A percentile compares a stretch with the other conserved stretches of the same genome.
Evolutionary conservation across 2,329 filamentous ascomycete genomes (phyloP).

Genomic region (Fusarium humuli): DNA sequence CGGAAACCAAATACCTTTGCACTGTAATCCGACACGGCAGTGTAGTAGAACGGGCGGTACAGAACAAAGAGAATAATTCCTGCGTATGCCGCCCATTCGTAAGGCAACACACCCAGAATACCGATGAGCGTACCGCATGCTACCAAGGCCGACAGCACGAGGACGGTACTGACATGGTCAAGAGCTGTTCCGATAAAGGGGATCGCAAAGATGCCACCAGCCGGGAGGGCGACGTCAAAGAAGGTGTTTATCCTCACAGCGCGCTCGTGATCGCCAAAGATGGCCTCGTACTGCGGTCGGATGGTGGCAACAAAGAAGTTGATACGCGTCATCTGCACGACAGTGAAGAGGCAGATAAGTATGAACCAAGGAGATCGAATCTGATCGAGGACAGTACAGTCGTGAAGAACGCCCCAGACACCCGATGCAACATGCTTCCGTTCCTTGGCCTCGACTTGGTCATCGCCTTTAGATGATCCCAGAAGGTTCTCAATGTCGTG

Average conservation of each 20-base stretch:
- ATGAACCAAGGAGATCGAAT: constrained; percentile 86
- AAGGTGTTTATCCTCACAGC: constrained; percentile 81
- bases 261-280: constrained; percentile 71
- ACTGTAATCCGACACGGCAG: constrained; percentile 86
- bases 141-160: constrained; percentile 78
- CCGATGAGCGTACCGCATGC: constrained; percentile 79
- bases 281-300: constrained; percentile 80
- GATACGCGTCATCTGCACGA: constrained; percentile 82
- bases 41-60: constrained; percentile 91
- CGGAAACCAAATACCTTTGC: constrained; percentile 93
- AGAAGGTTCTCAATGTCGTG: constrained; percentile 80
- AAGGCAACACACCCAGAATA: constrained; percentile 77
- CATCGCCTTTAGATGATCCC: constrained; percentile 69
- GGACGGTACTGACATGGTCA: constrained; percentile 78
- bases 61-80: constrained; percentile 85
- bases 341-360: constrained; percentile 83
- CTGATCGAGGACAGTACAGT: constrained; percentile 75
- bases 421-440: constrained; percentile 77
- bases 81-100: constrained; percentile 76
- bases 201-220: constrained; percentile 85
- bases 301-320: constrained; percentile 95
- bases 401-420: constrained; percentile 89
- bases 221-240: constrained; percentile 82
- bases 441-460: constrained; percentile 75
- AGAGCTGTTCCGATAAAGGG: constrained; percentile 87